Evolutionary conservation across 2,329 filamentous ascomycete genomes (phyloP).

Genomic region (Chalaropsis thielavioides): DNA sequence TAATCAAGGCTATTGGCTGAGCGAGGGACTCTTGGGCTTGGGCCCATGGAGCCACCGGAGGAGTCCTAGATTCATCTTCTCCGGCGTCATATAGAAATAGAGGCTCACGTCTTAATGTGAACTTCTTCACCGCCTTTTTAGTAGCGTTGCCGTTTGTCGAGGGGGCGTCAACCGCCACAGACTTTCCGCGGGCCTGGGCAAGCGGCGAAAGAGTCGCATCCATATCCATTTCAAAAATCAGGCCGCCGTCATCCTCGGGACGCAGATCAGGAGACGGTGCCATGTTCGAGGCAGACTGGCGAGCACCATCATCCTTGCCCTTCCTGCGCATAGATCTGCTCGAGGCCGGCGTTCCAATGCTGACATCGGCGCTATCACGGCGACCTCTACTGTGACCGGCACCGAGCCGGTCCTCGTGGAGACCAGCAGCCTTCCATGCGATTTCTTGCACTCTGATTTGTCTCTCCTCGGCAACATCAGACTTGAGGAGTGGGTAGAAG

Average conservation of each 20-base stretch:
- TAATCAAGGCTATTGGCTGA: conserved; percentile 3
- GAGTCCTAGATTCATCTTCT: background rate
- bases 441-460: conserved; percentile 63
- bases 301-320: conserved; percentile 25
- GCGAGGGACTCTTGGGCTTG: background rate
- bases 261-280: background rate
- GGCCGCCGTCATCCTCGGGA: conserved; percentile 2
- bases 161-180: background rate
- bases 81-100: background rate
- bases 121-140: background rate
- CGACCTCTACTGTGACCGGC: conserved; percentile 30
- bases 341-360: conserved; percentile 21
- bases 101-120: background rate
- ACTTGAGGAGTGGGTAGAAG: conserved; percentile 48
- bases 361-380: background rate
- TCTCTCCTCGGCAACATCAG: conserved; percentile 53
- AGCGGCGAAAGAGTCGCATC: conserved; percentile 2
- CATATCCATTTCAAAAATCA: conserved; percentile 18
- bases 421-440: conserved; percentile 48
- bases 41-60: conserved; percentile 12
- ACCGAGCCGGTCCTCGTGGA: conserved; percentile 30
- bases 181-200: background rate
- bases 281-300: background rate
- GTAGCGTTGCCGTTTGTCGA: background rate
- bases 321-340: conserved; percentile 33